These are phyloP conservation scores for Beauveria sp. DNA, from an alignment of 2,329 filamentous ascomycete genomes.

Conservation along the genomic window DNA sequence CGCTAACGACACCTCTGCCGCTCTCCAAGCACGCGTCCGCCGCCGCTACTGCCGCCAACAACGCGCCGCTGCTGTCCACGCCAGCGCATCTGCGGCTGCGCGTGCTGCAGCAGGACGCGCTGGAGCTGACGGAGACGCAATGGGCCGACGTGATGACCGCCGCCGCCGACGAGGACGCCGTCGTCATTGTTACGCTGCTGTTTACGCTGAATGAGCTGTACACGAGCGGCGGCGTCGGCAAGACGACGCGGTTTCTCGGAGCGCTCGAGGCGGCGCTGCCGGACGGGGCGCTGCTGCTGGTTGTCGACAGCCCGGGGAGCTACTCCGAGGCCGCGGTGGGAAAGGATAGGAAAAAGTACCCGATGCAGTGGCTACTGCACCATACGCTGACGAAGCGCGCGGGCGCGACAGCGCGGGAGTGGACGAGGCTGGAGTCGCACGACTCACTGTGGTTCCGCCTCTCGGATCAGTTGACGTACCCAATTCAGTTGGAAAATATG, in stretches of 20 bases:
- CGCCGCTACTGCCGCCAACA: slow-evolving; percentile 30
- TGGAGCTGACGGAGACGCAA: slow-evolving; percentile 30
- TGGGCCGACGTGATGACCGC: slow-evolving; percentile 21
- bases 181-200: slow-evolving; percentile 67
- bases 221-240: slow-evolving; percentile 60
- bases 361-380: slow-evolving; percentile 89
- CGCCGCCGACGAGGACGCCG: slow-evolving; percentile 18
- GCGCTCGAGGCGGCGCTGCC: slow-evolving; percentile 52
- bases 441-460: slow-evolving; percentile 84
- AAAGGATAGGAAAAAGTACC: slow-evolving; percentile 59
- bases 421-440: slow-evolving; percentile 68
- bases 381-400: slow-evolving; percentile 57
- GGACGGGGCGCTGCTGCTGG: slow-evolving; percentile 61
- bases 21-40: slow-evolving; percentile 47
- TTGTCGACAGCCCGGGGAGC: slow-evolving; percentile 88
- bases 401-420: slow-evolving; percentile 36
- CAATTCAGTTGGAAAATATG: slow-evolving; percentile 88
- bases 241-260: slow-evolving; percentile 70
- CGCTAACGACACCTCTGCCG: slow-evolving; percentile 44
- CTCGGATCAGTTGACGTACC: slow-evolving; percentile 59
- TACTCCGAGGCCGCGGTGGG: slow-evolving; percentile 78
- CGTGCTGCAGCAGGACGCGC: slow-evolving; percentile 42
- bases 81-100: slow-evolving; percentile 29
- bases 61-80: slow-evolving; percentile 33
- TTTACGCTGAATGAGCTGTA: slow-evolving; percentile 97